phyloP scores from a whole-genome alignment of 176 grass and related monocot species.

The Carex pumila region DNA sequence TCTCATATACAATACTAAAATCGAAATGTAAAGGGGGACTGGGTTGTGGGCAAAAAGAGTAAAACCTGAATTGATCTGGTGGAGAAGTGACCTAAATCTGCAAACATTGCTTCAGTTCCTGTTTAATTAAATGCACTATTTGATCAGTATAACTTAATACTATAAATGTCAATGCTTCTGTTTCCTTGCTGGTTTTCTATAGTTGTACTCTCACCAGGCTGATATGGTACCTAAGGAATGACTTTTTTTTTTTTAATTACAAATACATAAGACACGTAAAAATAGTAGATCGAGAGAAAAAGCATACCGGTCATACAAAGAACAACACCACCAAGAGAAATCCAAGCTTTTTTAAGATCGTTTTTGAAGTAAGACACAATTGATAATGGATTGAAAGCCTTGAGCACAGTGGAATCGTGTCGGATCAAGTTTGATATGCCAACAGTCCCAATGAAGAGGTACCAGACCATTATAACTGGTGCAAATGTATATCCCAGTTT shows the following conservation, averaged over 20 bases:
- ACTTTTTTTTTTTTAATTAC: not conserved
- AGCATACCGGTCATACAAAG: conserved; percentile 63
- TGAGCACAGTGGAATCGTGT: conserved; percentile 41
- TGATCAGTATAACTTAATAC: not conserved
- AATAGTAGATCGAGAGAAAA: not conserved
- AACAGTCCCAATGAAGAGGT: conserved; percentile 41
- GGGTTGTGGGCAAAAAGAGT: not conserved
- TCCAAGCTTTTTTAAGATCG: conserved; percentile 54
- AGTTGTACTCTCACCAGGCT: not conserved
- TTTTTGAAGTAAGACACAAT: conserved; percentile 58
- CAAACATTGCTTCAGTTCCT: conserved; percentile 83
- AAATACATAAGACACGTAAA: not conserved
- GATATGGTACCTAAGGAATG: not conserved
- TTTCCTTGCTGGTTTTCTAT: not conserved
- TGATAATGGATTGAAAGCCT: conserved; percentile 65
- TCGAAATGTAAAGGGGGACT: not conserved
- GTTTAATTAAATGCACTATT: not conserved
- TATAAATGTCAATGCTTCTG: not conserved
- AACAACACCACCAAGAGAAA: conserved; percentile 63
- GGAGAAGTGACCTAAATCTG: conserved; percentile 82
- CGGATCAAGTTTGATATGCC: conserved; percentile 50
- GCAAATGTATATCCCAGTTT: conserved; percentile 88
- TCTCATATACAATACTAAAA: not conserved
- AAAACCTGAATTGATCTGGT: conserved; percentile 59
- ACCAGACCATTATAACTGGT: conserved; percentile 64